Conservation (phyloP, 2,329 filamentous ascomycete species). For the Tolypocladium ophioglossoides region DNA sequence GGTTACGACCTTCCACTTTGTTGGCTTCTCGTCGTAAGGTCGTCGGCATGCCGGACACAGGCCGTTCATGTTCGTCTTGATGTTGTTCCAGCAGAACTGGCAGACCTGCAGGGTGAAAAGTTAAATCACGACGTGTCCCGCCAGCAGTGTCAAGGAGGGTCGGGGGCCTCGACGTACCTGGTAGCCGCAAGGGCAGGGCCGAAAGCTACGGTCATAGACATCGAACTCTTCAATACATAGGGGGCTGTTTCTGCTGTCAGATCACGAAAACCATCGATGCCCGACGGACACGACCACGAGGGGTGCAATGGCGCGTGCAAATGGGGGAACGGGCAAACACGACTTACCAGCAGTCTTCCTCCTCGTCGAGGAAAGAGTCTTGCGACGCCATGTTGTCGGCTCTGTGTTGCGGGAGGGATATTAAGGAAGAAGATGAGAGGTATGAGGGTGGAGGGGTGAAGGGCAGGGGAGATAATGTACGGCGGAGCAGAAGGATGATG, state of each 20-base stretch:
- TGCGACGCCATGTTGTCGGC: slow-evolving; percentile 49
- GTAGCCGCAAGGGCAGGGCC: slow-evolving; percentile 94
- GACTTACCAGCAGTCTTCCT: slow-evolving; percentile 57
- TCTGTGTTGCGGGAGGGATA: slow-evolving; percentile 7
- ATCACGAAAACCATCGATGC: not conserved
- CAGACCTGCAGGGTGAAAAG: slow-evolving; percentile 58
- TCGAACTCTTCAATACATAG: slow-evolving; percentile 99
- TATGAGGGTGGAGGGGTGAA: slow-evolving; percentile 9
- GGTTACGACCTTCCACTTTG: slow-evolving; percentile 92
- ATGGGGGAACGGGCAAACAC: slow-evolving; percentile 1
- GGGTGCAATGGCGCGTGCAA: not conserved
- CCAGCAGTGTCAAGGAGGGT: not conserved
- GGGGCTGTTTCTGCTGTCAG: slow-evolving; percentile 48
- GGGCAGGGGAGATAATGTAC: slow-evolving; percentile 9
- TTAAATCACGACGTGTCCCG: not conserved
- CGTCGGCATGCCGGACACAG: slow-evolving; percentile 94
- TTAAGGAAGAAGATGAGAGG: slow-evolving; percentile 6
- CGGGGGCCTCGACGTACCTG: slow-evolving; percentile 53
- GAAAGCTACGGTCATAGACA: slow-evolving; percentile 92
- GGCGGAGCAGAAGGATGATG: slow-evolving; percentile 6
- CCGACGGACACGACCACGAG: not conserved
- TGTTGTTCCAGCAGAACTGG: slow-evolving; percentile 99
- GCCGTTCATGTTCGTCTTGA: slow-evolving; percentile 95
- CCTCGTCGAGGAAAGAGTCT: slow-evolving; percentile 62
- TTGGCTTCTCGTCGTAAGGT: slow-evolving; percentile 93